Percentiles rank a stretch among this genome's conserved stretches.
Conservation (phyloP, 305 asterid genomes). For the Solanum hybrid region DNA sequence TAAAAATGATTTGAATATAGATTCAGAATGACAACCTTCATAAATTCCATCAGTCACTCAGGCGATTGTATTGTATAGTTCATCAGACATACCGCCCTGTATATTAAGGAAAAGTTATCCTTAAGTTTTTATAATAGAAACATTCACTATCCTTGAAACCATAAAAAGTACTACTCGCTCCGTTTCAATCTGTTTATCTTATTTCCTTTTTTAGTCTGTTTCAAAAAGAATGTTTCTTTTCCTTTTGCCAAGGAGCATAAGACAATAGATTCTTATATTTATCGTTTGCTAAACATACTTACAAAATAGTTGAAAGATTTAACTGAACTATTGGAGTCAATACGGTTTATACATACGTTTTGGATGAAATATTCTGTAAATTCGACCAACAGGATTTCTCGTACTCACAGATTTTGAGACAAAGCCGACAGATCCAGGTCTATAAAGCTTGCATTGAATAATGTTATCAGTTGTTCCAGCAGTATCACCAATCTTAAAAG, state of each 20-base stretch:
- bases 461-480: slow-evolving; percentile 94
- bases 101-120: slow-evolving; percentile 8
- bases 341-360: background rate
- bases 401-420: slow-evolving; percentile 22
- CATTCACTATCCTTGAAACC: background rate
- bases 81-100: slow-evolving; percentile 70
- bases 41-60: slow-evolving; percentile 88
- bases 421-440: slow-evolving; percentile 54
- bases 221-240: background rate
- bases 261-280: background rate
- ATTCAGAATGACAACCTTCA: slow-evolving; percentile 50
- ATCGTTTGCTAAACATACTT: background rate
- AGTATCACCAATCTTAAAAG: slow-evolving; percentile 94
- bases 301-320: background rate
- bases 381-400: background rate
- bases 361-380: background rate
- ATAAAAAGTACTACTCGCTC: background rate
- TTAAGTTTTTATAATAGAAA: background rate
- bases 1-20: background rate
- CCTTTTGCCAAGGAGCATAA: background rate
- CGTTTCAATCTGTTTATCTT: background rate
- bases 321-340: background rate
- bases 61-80: slow-evolving; percentile 57
- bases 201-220: no score
- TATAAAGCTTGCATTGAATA: slow-evolving; percentile 77